Conservation (phyloP, 768 basidiomycete genomes). For the Xerocomus spinulosus region DNA sequence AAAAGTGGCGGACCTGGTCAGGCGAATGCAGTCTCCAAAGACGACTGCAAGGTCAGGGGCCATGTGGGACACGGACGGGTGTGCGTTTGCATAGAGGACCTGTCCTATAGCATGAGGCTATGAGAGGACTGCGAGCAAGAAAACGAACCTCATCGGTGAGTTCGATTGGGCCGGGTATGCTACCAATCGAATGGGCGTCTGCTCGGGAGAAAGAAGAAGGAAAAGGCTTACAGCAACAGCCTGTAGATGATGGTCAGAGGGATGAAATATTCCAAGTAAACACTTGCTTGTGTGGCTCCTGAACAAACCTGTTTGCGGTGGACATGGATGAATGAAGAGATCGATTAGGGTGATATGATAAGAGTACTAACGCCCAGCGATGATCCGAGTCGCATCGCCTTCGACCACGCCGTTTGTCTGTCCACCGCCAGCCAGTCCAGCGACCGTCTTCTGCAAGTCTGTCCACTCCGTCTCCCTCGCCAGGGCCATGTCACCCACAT, state of each 20-base stretch:
- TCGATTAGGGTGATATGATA: background rate
- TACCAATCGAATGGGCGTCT: conserved; percentile 19
- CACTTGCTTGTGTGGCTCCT: conserved; percentile 50
- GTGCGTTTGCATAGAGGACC: conserved; percentile 93
- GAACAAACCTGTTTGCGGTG: conserved; percentile 18
- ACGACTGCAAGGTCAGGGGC: conserved; percentile 83
- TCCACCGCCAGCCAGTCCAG: conserved; percentile 57
- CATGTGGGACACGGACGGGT: conserved; percentile 84
- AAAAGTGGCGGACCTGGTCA: conserved; percentile 53
- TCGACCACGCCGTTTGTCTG: conserved; percentile 35
- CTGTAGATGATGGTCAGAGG: conserved; percentile 30
- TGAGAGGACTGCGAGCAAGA: background rate
- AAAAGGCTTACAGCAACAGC: conserved; percentile 41
- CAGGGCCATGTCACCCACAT: conserved; percentile 86
- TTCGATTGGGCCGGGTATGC: conserved; percentile 64
- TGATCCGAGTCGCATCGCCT: conserved; percentile 24
- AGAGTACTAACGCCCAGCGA: conserved; percentile 31
- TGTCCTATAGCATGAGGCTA: conserved; percentile 27
- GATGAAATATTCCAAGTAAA: conserved; percentile 15
- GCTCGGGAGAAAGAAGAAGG: background rate
- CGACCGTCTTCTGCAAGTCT: conserved; percentile 83
- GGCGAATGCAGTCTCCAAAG: conserved; percentile 84
- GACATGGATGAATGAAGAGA: conserved; percentile 13
- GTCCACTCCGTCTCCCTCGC: conserved; percentile 92
- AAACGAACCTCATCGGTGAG: conserved; percentile 52